phyloP scores from a whole-genome alignment of 2,329 filamentous ascomycete genomes.

The Fusarium coicis region DNA sequence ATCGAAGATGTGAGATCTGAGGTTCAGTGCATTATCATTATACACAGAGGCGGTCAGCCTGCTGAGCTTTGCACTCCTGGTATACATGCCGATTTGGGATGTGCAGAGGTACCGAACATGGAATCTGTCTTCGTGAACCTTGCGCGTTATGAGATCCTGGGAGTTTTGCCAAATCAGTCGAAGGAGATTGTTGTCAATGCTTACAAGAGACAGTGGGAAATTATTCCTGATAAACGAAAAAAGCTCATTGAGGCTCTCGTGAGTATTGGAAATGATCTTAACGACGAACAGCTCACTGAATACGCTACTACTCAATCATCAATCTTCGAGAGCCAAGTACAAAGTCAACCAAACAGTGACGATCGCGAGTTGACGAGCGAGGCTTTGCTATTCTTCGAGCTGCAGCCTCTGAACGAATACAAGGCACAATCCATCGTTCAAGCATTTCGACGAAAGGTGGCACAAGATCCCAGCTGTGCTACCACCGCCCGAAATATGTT shows the following conservation, averaged over 20 bases:
- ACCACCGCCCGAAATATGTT: constrained; percentile 49
- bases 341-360: constrained; percentile 42
- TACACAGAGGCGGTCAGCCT: constrained; percentile 49
- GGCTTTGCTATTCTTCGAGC: constrained; percentile 49
- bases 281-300: constrained; percentile 50
- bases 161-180: constrained; percentile 51
- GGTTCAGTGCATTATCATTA: constrained; percentile 57
- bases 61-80: constrained; percentile 48
- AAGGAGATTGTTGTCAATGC: constrained; percentile 52
- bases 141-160: constrained; percentile 51
- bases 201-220: constrained; percentile 55
- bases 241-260: constrained; percentile 49
- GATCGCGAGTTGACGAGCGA: constrained; percentile 48
- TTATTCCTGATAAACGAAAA: constrained; percentile 46
- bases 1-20: constrained; percentile 62
- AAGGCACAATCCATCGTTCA: constrained; percentile 48
- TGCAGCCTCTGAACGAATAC: constrained; percentile 51
- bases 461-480: constrained; percentile 47
- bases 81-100: constrained; percentile 49
- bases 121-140: constrained; percentile 45
- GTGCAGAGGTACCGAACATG: constrained; percentile 45
- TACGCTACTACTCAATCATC: constrained; percentile 54
- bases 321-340: constrained; percentile 51
- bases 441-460: constrained; percentile 50
- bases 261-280: constrained; percentile 49